Evolutionary conservation across 2,329 filamentous ascomycete genomes (phyloP).

Genomic region (Cladophialophora bantiana): DNA sequence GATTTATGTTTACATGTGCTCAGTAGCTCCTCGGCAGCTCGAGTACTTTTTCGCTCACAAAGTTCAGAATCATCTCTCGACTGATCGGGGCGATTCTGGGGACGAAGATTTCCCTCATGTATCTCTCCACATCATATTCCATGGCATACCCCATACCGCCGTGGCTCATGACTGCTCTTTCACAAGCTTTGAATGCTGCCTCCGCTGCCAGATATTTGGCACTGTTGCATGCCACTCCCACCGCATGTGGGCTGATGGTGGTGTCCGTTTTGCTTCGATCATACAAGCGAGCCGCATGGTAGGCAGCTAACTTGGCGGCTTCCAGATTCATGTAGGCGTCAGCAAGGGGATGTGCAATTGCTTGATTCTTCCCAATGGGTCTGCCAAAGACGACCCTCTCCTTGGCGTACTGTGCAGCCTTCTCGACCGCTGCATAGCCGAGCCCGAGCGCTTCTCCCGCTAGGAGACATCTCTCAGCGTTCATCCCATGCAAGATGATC

Average conservation of each 20-base stretch:
- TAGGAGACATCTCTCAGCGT: constrained; percentile 76
- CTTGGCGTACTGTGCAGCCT: constrained; percentile 69
- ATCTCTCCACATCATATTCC: constrained; percentile 69
- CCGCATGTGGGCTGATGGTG: constrained; percentile 55
- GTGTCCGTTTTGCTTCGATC: constrained; percentile 61
- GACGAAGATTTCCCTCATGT: constrained; percentile 65
- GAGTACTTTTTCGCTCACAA: constrained; percentile 54
- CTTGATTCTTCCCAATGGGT: constrained; percentile 71
- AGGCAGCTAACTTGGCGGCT: constrained; percentile 69
- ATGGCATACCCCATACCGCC: constrained; percentile 70
- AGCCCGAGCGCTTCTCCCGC: constrained; percentile 81
- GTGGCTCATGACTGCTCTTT: constrained; percentile 63
- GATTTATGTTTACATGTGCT: neutral
- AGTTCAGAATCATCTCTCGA: constrained; percentile 58
- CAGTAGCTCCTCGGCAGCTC: constrained; percentile 55
- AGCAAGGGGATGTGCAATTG: constrained; percentile 69
- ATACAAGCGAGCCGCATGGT: constrained; percentile 70
- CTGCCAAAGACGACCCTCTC: constrained; percentile 71
- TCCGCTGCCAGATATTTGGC: constrained; percentile 70
- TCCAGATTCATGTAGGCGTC: constrained; percentile 71
- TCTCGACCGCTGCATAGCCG: constrained; percentile 73
- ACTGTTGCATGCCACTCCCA: constrained; percentile 72
- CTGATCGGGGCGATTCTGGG: constrained; percentile 67
- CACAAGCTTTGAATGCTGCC: constrained; percentile 67
- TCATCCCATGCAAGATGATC: constrained; percentile 80